phyloP scores from a whole-genome alignment of 495 filamentous ascomycete genomes.

The Penicillium goetzii region DNA sequence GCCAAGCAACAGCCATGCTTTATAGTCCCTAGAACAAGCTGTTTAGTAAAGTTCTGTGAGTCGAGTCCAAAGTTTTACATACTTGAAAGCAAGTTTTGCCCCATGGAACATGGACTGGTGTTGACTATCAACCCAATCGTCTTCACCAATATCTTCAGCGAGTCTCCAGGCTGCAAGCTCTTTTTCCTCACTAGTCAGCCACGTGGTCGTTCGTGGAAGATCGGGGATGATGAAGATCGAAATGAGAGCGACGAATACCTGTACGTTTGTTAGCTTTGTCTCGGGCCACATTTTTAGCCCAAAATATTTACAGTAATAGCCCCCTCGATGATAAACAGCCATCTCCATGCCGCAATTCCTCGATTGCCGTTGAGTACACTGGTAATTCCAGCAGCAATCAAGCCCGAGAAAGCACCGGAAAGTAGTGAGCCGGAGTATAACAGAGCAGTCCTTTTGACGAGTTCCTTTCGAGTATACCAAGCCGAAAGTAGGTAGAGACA shows the following conservation, averaged over 20 bases:
- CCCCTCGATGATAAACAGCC: conserved; percentile 47
- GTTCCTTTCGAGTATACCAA: conserved; percentile 53
- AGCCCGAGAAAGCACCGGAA: conserved; percentile 34
- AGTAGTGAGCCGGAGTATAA: conserved; percentile 31
- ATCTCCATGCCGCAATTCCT: conserved; percentile 37
- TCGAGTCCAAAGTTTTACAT: conserved; percentile 62
- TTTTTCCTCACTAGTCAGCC: conserved; percentile 67
- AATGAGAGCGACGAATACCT: conserved; percentile 46
- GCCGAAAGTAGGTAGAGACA: conserved; percentile 47
- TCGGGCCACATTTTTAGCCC: too few species aligned
- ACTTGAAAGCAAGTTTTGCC: conserved; percentile 63
- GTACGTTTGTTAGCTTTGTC: background rate
- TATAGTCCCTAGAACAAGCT: conserved; percentile 15
- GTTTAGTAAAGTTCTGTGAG: conserved; percentile 25
- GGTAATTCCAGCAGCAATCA: conserved; percentile 33
- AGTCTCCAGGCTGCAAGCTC: conserved; percentile 66
- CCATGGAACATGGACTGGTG: conserved; percentile 66
- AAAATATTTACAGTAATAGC: conserved; percentile 35
- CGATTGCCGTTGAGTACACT: conserved; percentile 23
- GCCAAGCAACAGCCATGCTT: conserved; percentile 23
- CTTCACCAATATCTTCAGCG: conserved; percentile 72
- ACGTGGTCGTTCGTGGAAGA: conserved; percentile 69
- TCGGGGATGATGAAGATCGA: conserved; percentile 69
- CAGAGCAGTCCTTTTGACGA: conserved; percentile 29
- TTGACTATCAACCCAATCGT: conserved; percentile 64